Conservation (phyloP, 73 alveolate species). For the Halteria grandinella region DNA sequence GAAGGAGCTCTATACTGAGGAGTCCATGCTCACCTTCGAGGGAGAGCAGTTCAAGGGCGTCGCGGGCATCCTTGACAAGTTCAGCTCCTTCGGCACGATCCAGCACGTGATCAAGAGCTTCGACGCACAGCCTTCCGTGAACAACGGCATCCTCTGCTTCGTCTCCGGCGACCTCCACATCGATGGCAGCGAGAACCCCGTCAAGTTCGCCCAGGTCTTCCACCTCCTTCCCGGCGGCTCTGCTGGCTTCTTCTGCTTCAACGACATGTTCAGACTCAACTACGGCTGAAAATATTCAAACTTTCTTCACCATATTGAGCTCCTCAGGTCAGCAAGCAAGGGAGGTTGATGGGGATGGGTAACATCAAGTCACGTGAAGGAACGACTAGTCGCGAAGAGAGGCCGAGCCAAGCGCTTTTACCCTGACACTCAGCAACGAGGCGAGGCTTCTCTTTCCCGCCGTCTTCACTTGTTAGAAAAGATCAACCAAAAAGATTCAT, state of each 20-base stretch:
- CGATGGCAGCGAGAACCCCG: conserved; percentile 75
- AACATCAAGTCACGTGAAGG: too few relatives aligned
- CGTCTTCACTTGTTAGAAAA: too few relatives aligned
- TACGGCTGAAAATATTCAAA: conserved; percentile 67
- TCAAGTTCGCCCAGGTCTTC: conserved; percentile 76
- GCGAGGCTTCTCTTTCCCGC: too few relatives aligned
- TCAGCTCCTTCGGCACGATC: conserved; percentile 44
- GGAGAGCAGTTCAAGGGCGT: conserved; percentile 74
- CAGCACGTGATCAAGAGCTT: conserved; percentile 57
- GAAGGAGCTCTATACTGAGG: conserved; percentile 55
- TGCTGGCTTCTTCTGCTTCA: conserved; percentile 64
- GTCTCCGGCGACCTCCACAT: conserved; percentile 72
- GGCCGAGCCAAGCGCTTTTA: too few relatives aligned
- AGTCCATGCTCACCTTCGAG: conserved; percentile 79
- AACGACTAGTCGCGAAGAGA: too few relatives aligned
- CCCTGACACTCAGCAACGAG: too few relatives aligned
- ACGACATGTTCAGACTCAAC: conserved; percentile 72
- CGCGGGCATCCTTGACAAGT: conserved; percentile 60
- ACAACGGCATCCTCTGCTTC: conserved; percentile 69
- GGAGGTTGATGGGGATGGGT: too few relatives aligned
- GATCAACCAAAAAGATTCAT: too few relatives aligned
- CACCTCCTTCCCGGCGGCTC: conserved; percentile 62
- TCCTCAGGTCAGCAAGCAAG: too few relatives aligned
- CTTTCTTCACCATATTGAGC: not conserved
- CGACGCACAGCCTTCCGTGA: conserved; percentile 76